These are phyloP conservation scores for Coix lacrymajobi DNA, from an alignment of 176 grass and related monocot species.

Conservation along the genomic window DNA sequence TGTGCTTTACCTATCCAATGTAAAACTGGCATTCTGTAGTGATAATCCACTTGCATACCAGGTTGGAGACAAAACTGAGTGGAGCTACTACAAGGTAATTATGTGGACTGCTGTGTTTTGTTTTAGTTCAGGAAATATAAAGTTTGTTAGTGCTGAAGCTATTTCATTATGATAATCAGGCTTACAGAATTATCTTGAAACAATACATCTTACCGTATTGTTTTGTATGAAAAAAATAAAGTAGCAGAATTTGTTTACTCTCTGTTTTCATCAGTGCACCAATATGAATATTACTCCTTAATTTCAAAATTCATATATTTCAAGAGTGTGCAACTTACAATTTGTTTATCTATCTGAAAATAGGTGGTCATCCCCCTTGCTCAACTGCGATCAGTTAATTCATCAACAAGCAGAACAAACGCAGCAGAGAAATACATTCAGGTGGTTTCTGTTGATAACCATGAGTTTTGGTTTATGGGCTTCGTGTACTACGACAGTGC, in stretches of 20 bases:
- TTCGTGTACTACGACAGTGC: constrained; percentile 92
- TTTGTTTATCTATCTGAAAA: constrained; percentile 10
- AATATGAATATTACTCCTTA: not conserved
- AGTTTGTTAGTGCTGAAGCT: not conserved
- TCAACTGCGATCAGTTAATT: constrained; percentile 74
- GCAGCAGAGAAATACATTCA: constrained; percentile 87
- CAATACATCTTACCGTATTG: not conserved
- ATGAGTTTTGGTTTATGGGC: constrained; percentile 99
- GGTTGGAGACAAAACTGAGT: constrained; percentile 79
- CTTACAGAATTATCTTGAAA: not conserved
- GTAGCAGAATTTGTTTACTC: not conserved
- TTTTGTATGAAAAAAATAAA: not conserved
- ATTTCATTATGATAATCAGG: not conserved
- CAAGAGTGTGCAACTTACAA: not conserved
- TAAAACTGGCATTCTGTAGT: constrained; percentile 88
- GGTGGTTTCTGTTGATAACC: constrained; percentile 84
- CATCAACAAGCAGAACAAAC: constrained; percentile 68
- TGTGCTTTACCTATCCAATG: constrained; percentile 85
- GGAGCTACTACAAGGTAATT: constrained; percentile 97
- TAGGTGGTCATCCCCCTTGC: constrained; percentile 74
- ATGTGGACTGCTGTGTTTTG: not conserved
- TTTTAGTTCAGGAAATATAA: not conserved
- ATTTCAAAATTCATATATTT: not conserved
- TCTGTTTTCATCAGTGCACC: not conserved
- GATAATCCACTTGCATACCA: constrained; percentile 91